Base-by-base conservation (phyloP, 2,329 filamentous ascomycete genomes). In the Cladophialophora chaetospira region DNA sequence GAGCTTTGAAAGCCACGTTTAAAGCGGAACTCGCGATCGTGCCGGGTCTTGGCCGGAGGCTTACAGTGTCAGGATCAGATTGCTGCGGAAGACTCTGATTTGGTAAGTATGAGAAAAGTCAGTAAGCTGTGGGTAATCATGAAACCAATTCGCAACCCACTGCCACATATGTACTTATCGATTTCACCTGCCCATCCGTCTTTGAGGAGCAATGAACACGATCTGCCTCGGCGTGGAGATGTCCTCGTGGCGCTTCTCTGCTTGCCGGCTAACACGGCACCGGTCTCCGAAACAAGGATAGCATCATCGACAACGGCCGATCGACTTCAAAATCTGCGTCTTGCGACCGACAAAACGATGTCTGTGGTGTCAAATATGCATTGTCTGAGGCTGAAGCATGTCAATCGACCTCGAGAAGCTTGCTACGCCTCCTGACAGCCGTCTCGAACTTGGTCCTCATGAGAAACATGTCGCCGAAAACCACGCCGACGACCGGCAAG, bases 231-330 rank as follows among this genome's bases (percentile, higher is more conserved):
- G 47, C 35, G 25, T 51, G 47, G 17, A 51, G 23, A 10, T 8
- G n/a, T 35, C 11, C 13, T 23, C 21, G 21, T 31, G 23, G 35
- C 47, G 25, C 35, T 13, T 3, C n/a, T n/a, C n/a, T n/a, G n/a
- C 19, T 23, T 31, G 25, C 47, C 47, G 47, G 47, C 35, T 51
- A 51, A 21, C n/a, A 42, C 47, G 47, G 47, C 47, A 51, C 47
- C 1, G 5, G 9, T 23, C 47, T 33, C 47, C 35, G 15, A 42
- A 51, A 51, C 9, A 15, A 51, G 47, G 15, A 51, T 51, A 51
- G 47, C 47, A 50, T 35, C 35, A 28, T 19, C 5, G 35, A 9
- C 33, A 23, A 31, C n/a, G 5, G 13, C 28, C 11, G 19, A 23
- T 38, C 35, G 15, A 51, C 17, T 42, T 40, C 25, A 51, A n/a